A percentile compares a stretch with the other conserved stretches of the same genome.
Evolutionary conservation across 352 stramenopile genomes (phyloP).

Genomic region (Blastocystis sp.): DNA sequence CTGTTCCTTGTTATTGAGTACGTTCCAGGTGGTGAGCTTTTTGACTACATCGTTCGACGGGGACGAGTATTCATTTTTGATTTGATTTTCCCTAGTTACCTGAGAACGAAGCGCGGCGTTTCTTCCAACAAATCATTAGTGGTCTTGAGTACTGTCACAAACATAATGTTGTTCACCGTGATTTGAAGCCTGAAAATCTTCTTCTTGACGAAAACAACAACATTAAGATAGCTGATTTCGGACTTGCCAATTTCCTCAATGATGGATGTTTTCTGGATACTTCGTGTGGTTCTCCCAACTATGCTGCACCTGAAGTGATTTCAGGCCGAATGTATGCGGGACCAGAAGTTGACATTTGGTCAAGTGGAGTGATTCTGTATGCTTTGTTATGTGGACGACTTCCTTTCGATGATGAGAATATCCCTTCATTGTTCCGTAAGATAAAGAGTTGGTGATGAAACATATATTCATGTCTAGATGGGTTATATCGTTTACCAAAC

Average conservation of each 20-base stretch:
- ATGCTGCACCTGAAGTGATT: slow-evolving; percentile 92
- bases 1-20: slow-evolving; percentile 89
- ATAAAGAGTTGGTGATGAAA: slow-evolving; percentile 77
- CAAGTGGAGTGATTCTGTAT: slow-evolving; percentile 96
- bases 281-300: slow-evolving; percentile 93
- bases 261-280: slow-evolving; percentile 97
- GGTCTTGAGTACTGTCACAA: slow-evolving; percentile 99
- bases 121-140: slow-evolving; percentile 90
- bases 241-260: slow-evolving; percentile 93
- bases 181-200: slow-evolving; percentile 94
- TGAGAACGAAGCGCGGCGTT: slow-evolving; percentile 90
- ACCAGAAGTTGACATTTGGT: slow-evolving; percentile 97
- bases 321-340: slow-evolving; percentile 92
- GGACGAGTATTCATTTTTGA: slow-evolving; percentile 23
- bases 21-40: slow-evolving; percentile 81
- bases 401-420: slow-evolving; percentile 91
- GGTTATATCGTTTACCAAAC: slow-evolving; percentile 90
- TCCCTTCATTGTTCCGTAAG: slow-evolving; percentile 97
- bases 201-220: slow-evolving; percentile 94
- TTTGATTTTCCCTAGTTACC: slow-evolving; percentile 72
- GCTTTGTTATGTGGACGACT: slow-evolving; percentile 92
- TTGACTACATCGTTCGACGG: slow-evolving; percentile 91
- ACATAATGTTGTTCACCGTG: slow-evolving; percentile 94
- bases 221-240: slow-evolving; percentile 99
- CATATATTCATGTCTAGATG: neutral